Base-by-base conservation (phyloP, 2,329 filamentous ascomycete species). In the Blumeria hordei region DNA sequence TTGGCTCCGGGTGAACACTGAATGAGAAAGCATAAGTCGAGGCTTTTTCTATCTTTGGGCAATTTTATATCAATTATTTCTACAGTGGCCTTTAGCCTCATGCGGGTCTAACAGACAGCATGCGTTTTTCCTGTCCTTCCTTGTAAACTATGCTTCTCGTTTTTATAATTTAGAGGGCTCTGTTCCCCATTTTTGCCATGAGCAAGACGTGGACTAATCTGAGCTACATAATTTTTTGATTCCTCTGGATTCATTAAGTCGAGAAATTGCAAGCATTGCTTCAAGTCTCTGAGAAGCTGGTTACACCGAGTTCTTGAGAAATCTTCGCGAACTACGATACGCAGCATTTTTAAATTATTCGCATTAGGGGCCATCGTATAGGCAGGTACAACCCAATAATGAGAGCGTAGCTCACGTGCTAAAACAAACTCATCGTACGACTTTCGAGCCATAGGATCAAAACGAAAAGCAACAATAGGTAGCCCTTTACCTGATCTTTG, bases 81-180 rank as follows among this genome's bases (percentile, higher is more conserved):
- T 28, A 28, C 21, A 28, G 21, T 28, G 21, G 21, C 21, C 21
- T n/a, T n/a, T 28, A 28, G 4, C 21, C 21, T 28, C 21, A 28
- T 8, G 6, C 5, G 21, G n/a, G 9, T 41, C 28, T 64, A 94
- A 69, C 88, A 95, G 57, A 93, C 73, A 41, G 78, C 81, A 68
- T 94, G 88, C 1, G 87, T 90, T 77, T 95, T 95, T 55, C 87
- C 88, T 56, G 78, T 77, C 77, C 92, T 88, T 14, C 85, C 88
- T 70, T 94, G 86, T 61, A 96, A 70, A 56, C 83, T 90, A 69
- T 96, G 90, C 62, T 78, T 77, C 71, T 94, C 88, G 59, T 82
- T 77, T 69, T 81, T 67, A 64, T 75, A 83, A 49, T 73, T 67
- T 3, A 63, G 57, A 59, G 71, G 70, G 39, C 64, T 62, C 58